Evolutionary conservation across 78 protist species (phyloP), one percentile per base, ranked within the genome.

Genomic region (Pigoraptor vietnamica): DNA sequence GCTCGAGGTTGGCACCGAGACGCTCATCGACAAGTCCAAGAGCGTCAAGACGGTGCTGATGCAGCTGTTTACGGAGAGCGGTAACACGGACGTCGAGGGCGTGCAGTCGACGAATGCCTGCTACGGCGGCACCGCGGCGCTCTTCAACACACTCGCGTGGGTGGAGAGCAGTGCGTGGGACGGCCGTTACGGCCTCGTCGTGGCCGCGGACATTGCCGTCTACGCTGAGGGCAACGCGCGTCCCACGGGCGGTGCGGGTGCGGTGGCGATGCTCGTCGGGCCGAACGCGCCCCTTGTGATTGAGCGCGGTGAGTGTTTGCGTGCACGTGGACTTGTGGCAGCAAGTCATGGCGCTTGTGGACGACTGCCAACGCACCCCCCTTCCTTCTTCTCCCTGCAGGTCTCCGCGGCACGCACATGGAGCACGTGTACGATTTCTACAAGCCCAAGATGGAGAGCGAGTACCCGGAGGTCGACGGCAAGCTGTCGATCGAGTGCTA

Each of bases 81-180:
- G 98, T 37, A 95, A 94, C 89, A 39, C 91, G 55, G 91, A 94
- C 81, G 90, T 95, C 38, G 94, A 93, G 88, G 96, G 98, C 81
- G 89, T 96, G 0, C 97, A 97, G 89, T 93, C 95, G 38, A 95
- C 92, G 90, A 97, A 97, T 90, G 99, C 99, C 23, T 98, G 99
- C 92, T 98, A 98, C 90, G 99, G 99, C 67, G 99, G 99, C 56
- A 98, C 99, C n/a, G 91, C 94, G 2, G 98, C 99, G 2, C 95
- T 98, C 33, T 94, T 97, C 89, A 96, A 97, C 94, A 24, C 98
- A 23, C 89, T 95, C 86, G 95, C 92, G 56, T 98, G 99, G 99
- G 91, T 97, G 24, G 98, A 98, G 95, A 89, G 95, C 56, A 48
- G 93, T 0, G 89, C 96, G 39, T 98, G 98, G 98, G 99, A 98